phyloP scores from a whole-genome alignment of 176 grass and related monocot species.

The Rhynchospora breviuscula region DNA sequence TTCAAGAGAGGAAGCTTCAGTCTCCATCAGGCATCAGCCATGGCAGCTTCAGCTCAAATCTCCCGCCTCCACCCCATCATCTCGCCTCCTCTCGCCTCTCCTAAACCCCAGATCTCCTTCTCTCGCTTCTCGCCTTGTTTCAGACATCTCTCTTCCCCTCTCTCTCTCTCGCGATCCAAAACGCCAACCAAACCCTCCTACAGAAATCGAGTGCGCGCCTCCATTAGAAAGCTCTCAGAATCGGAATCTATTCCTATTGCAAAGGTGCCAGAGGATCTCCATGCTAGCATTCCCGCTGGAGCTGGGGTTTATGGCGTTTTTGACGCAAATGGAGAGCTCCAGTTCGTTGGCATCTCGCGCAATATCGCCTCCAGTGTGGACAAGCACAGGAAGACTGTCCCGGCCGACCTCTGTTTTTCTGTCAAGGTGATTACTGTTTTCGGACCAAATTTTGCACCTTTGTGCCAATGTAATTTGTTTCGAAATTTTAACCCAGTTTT shows the following conservation, averaged over 20 bases:
- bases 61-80: constrained; percentile 20
- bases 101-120: background rate
- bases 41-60: background rate
- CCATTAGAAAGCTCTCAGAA: constrained; percentile 46
- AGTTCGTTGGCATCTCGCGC: constrained; percentile 80
- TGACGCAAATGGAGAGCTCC: constrained; percentile 47
- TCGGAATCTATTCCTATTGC: constrained; percentile 43
- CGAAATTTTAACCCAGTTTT: background rate
- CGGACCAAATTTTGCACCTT: background rate
- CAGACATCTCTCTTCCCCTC: constrained; percentile 1
- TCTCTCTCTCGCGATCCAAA: background rate
- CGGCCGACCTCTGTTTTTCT: constrained; percentile 49
- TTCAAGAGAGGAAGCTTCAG: too few species aligned
- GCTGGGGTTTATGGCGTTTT: constrained; percentile 71
- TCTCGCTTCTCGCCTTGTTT: background rate
- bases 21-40: too few species aligned
- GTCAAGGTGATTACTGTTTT: too few species aligned
- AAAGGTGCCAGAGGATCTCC: constrained; percentile 23
- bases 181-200: background rate
- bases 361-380: constrained; percentile 70
- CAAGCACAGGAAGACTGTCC: constrained; percentile 61
- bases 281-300: constrained; percentile 28
- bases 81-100: constrained; percentile 17
- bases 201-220: background rate
- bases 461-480: background rate